Conservation (phyloP, 768 basidiomycete species). For the Serendipita sp. region DNA sequence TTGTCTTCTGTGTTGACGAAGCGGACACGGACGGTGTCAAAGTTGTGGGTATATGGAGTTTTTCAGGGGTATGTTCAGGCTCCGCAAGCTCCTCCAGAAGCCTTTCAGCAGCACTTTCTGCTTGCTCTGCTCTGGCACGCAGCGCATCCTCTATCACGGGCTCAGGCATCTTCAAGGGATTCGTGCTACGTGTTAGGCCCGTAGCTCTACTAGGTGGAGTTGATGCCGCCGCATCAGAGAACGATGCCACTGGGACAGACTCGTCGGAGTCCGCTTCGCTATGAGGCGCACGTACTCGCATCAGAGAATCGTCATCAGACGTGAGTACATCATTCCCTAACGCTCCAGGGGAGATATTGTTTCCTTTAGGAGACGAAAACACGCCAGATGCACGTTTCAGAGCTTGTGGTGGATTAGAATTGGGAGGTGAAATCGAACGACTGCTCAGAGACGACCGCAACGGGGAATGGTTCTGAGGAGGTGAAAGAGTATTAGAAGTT, state of each 20-base stretch:
- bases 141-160: slow-evolving; percentile 69
- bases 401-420: background rate
- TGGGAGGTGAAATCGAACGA: background rate
- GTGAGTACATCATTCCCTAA: background rate
- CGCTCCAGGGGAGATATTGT: background rate
- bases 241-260: background rate
- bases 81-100: slow-evolving; percentile 66
- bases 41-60: slow-evolving; percentile 33
- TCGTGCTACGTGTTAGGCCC: background rate
- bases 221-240: background rate
- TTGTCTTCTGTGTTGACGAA: background rate
- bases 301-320: slow-evolving; percentile 1
- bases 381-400: slow-evolving; percentile 3
- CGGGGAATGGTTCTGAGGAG: background rate
- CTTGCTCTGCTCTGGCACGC: slow-evolving; percentile 77
- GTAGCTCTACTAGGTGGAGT: background rate
- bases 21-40: slow-evolving; percentile 21
- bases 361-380: background rate
- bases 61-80: slow-evolving; percentile 40
- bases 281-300: background rate
- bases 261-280: background rate
- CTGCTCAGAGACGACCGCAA: background rate
- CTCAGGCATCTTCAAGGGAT: slow-evolving; percentile 17
- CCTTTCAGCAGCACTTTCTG: slow-evolving; percentile 81
- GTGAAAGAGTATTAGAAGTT: slow-evolving; percentile 7